A percentile compares a stretch with the other conserved stretches of the same genome.
phyloP scores from a whole-genome alignment of 1,139 yeast genomes.

The Chernovozyma aurita region DNA sequence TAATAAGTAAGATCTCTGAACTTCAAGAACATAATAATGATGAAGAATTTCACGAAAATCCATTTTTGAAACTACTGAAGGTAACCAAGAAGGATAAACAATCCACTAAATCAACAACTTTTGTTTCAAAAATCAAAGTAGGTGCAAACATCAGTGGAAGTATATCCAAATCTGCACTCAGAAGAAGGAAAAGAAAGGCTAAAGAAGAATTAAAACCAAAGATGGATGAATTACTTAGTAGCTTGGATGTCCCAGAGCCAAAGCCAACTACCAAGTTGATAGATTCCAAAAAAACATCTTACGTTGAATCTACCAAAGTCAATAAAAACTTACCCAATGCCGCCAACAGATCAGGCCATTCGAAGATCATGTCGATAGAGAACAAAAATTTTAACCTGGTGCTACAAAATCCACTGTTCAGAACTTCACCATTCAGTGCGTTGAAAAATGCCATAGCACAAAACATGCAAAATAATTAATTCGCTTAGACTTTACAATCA shows the following conservation, averaged over 20 bases:
- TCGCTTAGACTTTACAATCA: no score
- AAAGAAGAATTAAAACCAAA: constrained; percentile 62
- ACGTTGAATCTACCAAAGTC: constrained; percentile 2
- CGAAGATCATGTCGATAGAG: constrained; percentile 49
- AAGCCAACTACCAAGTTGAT: constrained; percentile 2
- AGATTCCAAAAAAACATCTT: neutral
- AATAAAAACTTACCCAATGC: constrained; percentile 52
- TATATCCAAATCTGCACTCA: constrained; percentile 60
- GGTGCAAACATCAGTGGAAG: constrained; percentile 32
- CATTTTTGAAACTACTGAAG: constrained; percentile 51
- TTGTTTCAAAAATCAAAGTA: constrained; percentile 26
- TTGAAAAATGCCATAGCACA: constrained; percentile 41
- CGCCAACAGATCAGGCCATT: constrained; percentile 51
- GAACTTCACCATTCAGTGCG: constrained; percentile 55
- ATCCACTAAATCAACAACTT: constrained; percentile 26
- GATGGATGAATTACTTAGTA: constrained; percentile 56
- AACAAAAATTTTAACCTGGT: constrained; percentile 51
- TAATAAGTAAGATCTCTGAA: constrained; percentile 23
- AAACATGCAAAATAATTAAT: constrained; percentile 8
- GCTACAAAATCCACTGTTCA: constrained; percentile 47
- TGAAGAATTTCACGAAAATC: constrained; percentile 37
- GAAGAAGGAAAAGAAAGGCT: constrained; percentile 63
- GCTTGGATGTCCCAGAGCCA: constrained; percentile 37
- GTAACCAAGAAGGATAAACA: constrained; percentile 54
- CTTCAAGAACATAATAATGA: constrained; percentile 17